Base-by-base conservation (phyloP, 257 asterid species). In the Capsicum baccatum region DNA sequence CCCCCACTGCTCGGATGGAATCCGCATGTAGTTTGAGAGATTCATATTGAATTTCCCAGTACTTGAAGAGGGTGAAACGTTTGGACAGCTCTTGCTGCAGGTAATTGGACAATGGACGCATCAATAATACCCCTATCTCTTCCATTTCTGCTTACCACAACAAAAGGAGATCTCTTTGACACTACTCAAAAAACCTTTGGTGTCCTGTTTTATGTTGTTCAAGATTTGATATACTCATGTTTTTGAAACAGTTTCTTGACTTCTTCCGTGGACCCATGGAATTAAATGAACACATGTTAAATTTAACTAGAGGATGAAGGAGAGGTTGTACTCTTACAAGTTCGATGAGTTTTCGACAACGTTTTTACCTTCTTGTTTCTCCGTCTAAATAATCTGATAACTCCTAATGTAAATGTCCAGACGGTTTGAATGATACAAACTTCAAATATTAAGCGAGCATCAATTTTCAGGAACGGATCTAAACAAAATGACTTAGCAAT, bases 21-120 rank as follows among this genome's bases (percentile, higher is more conserved):
- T 71, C 55, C 0, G 93, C 85, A 86, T 90, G 84, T 79, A 85
- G 62, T 16, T 79, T 70, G 84, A 90, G 83, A 76, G 86, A 85
- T 70, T 87, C 79, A 44, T 88, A 81, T n/a, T 90, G 89, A 19
- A 87, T 60, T 84, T 90, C 86, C 93, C 94, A 92, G 85, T 85
- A 83, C 76, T 83, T 88, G 88, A 90, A 83, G 84, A 91, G 94
- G 21, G 86, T 85, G 88, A 84, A 92, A 5, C 92, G 89, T n/a
- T 26, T 80, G 21, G 91, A 74, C 39, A 92, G 92, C 86, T 89
- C 83, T 55, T 85, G 81, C 59, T 90, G 92, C 56, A 92, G 60
- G 89, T 92, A 91, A 21, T 78, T 19, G 58, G 92, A 91, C 26
- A 92, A 83, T 66, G 94, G 92, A 10, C 94, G 88, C 82, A 89